Conservation (phyloP, 768 basidiomycete species). For the Macrolepiota fuliginosa region DNA sequence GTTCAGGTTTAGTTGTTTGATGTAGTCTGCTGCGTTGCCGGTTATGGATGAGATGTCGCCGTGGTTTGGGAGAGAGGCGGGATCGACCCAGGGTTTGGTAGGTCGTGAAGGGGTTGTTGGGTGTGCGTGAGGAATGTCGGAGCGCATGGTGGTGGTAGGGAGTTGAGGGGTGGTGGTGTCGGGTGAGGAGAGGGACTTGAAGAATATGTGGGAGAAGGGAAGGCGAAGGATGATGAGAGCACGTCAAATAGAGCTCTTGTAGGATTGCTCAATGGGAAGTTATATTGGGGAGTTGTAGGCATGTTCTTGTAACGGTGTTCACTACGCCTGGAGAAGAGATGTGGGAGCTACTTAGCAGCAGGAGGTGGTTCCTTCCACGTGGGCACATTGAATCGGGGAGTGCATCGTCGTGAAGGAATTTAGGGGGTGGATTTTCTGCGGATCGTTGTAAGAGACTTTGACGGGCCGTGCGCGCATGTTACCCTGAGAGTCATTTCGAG, state of each 20-base stretch:
- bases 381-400: background rate
- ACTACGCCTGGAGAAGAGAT: conserved; percentile 1
- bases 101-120: background rate
- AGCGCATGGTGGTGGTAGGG: background rate
- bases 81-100: conserved; percentile 55
- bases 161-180: too few relatives aligned
- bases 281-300: conserved; percentile 1
- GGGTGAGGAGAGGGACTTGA: too few relatives aligned
- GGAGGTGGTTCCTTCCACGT: background rate
- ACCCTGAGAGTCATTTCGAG: background rate
- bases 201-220: background rate
- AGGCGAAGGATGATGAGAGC: background rate
- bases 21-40: conserved; percentile 61
- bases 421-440: conserved; percentile 33
- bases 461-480: conserved; percentile 6
- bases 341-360: conserved; percentile 4
- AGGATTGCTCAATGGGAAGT: background rate
- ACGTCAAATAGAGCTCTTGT: conserved; percentile 3
- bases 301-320: conserved; percentile 5
- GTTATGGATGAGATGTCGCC: conserved; percentile 53
- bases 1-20: conserved; percentile 68
- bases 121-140: conserved; percentile 3
- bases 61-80: conserved; percentile 55
- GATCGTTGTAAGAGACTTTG: conserved; percentile 29
- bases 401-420: background rate